Evolutionary conservation across 371 early-diverging fungal genomes (phyloP), one percentile per base, ranked within the genome.

Genomic region (Mortierella sp.): DNA sequence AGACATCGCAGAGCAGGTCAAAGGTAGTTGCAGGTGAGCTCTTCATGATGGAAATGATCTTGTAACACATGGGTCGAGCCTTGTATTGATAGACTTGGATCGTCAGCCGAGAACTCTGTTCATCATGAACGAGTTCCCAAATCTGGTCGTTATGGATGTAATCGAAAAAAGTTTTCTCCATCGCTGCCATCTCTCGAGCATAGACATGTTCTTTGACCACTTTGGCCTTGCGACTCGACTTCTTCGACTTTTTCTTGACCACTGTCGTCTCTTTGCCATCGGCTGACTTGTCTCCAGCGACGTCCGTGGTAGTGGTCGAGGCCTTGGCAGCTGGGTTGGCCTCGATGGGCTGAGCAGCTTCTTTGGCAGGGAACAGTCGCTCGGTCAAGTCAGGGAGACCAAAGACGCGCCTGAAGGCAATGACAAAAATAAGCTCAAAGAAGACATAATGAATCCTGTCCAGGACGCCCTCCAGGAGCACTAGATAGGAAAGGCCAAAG

Each of bases 41-140:
- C 46, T 80, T 70, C 50, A 85, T 76, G 48, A 79, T 77, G 4
- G 86, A 82, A 16, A 79, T 68, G 19, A 87, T 53, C 52, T 85
- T 85, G 79, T 85, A 87, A 47, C 87, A 84, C 74, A 86, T 85
- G 25, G 83, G 83, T 51, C 81, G 77, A 16, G 62, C 72, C 53
- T 61, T 70, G 58, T 84, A 84, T 66, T 85, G 85, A 47, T 84
- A 75, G 12, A 87, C 84, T 58, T 76, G 72, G n/a, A 80, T 81
- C 53, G 84, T 61, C 14, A 72, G 70, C 21, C 67, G 66, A 18
- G 83, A 83, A n/a, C 65, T 48, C 2, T 45, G 29, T 43, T 84
- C 71, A 50, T 87, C 74, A 50, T 57, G 66, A 51, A 87, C 74
- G 63, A 75, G 69, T n/a, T 74, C 76, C 83, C 74, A 79, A 66